Conservation (phyloP, 2,329 filamentous ascomycete genomes). For the Ascomycota sp. region DNA sequence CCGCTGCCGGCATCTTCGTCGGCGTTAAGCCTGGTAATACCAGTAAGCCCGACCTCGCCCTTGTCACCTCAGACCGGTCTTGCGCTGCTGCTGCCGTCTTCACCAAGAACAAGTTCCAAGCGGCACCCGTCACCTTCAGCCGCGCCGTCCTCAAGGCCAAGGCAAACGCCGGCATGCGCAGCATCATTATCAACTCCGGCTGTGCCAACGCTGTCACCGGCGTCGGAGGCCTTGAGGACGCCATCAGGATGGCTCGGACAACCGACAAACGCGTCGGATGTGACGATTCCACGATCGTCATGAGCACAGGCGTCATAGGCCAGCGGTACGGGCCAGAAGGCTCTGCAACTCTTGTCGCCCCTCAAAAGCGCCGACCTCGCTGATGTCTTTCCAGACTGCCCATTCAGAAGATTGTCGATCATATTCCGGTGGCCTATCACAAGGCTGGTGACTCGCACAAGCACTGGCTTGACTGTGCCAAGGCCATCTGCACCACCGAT, state of each 20-base stretch:
- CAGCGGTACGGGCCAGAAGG: conserved; percentile 36
- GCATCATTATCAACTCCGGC: conserved; percentile 81
- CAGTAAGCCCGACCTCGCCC: conserved; percentile 69
- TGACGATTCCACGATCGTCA: conserved; percentile 53
- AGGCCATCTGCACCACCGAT: conserved; percentile 92
- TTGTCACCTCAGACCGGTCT: conserved; percentile 67
- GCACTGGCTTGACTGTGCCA: conserved; percentile 68
- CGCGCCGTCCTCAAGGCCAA: conserved; percentile 45
- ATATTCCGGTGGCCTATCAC: conserved; percentile 54
- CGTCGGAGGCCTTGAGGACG: conserved; percentile 71
- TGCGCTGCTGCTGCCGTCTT: conserved; percentile 82
- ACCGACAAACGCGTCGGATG: conserved; percentile 41
- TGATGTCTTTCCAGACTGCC: conserved; percentile 32
- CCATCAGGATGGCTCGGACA: conserved; percentile 55
- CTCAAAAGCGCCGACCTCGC: background rate
- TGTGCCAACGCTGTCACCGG: conserved; percentile 96
- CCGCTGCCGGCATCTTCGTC: conserved; percentile 66
- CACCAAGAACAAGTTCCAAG: conserved; percentile 96
- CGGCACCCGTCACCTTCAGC: conserved; percentile 77
- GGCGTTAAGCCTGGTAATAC: conserved; percentile 89
- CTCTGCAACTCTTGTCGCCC: background rate
- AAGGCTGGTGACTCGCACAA: conserved; percentile 54
- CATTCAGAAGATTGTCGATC: conserved; percentile 68
- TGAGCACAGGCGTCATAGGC: conserved; percentile 96
- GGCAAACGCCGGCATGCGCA: conserved; percentile 46